A percentile compares a stretch with the other conserved stretches of the same genome.
These are phyloP conservation scores for Candida hungchunana DNA, from an alignment of 805 yeast species.

Conservation along the genomic window DNA sequence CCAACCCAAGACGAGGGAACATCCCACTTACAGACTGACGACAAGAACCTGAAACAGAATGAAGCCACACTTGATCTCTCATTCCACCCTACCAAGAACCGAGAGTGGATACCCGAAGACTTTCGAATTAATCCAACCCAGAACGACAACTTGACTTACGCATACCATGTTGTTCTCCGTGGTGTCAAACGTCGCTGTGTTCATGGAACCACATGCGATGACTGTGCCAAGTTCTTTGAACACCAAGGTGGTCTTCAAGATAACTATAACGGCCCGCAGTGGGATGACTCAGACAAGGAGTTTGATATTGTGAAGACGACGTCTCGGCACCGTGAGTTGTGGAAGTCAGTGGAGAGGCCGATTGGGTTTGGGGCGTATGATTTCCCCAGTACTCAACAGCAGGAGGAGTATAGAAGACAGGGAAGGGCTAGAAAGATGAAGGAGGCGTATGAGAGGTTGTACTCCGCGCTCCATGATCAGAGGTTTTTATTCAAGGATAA, in stretches of 20 bases:
- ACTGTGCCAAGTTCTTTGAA: slow-evolving; percentile 31
- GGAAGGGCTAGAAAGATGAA: slow-evolving; percentile 31
- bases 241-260: slow-evolving; percentile 26
- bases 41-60: background rate
- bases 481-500: slow-evolving; percentile 43
- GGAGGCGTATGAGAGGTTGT: slow-evolving; percentile 41
- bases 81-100: slow-evolving; percentile 14
- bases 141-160: slow-evolving; percentile 27
- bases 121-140: slow-evolving; percentile 33
- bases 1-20: background rate
- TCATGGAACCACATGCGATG: slow-evolving; percentile 33
- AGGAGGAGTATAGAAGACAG: slow-evolving; percentile 28
- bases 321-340: slow-evolving; percentile 25
- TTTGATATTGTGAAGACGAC: slow-evolving; percentile 20
- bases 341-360: slow-evolving; percentile 42
- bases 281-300: slow-evolving; percentile 19
- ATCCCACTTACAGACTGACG: too few species aligned
- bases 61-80: slow-evolving; percentile 13
- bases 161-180: slow-evolving; percentile 32
- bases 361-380: slow-evolving; percentile 59
- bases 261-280: slow-evolving; percentile 25
- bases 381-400: slow-evolving; percentile 55
- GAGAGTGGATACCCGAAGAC: slow-evolving; percentile 36
- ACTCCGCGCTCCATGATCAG: slow-evolving; percentile 38
- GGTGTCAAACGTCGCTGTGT: slow-evolving; percentile 31